Percentiles rank a stretch among this genome's conserved stretches.
Evolutionary conservation across 805 yeast species (phyloP).

Genomic region (Pichia rugopelliculosa): DNA sequence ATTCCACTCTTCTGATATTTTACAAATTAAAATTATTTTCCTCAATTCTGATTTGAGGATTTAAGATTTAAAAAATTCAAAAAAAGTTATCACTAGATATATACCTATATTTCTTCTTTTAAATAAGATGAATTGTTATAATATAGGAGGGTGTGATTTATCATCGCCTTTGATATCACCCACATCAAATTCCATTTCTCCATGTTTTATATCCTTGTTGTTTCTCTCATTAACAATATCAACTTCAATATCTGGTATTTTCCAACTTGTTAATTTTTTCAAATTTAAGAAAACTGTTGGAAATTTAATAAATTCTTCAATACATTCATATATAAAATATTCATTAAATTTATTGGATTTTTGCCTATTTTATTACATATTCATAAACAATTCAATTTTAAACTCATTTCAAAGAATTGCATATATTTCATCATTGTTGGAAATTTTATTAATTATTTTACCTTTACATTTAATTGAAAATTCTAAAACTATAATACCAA

Average conservation of each 20-base stretch:
- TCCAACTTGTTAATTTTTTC: conserved; percentile 14
- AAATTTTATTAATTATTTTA: conserved; percentile 23
- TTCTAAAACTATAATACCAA: conserved; percentile 31
- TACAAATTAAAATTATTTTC: too few relatives aligned
- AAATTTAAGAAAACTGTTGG: conserved; percentile 13
- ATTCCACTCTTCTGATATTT: too few relatives aligned
- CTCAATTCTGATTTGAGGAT: too few relatives aligned
- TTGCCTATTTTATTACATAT: conserved; percentile 5
- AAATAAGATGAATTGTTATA: not conserved
- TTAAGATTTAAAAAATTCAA: too few relatives aligned
- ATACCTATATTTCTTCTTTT: not conserved
- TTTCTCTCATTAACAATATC: conserved; percentile 9
- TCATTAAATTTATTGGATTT: conserved; percentile 11
- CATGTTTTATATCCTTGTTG: conserved; percentile 25
- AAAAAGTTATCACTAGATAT: too few relatives aligned
- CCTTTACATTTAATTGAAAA: conserved; percentile 42
- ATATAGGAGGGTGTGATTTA: not conserved
- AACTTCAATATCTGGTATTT: conserved; percentile 15
- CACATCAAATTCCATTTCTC: conserved; percentile 23
- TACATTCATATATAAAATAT: conserved; percentile 11
- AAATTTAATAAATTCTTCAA: not conserved
- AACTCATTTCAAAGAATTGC: conserved; percentile 5
- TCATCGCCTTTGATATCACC: conserved; percentile 20
- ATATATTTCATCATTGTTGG: conserved; percentile 11
- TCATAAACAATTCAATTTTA: conserved; percentile 4